Percentiles rank a stretch among this genome's conserved stretches.
Conservation (phyloP, 2,329 filamentous ascomycete genomes). For the Calonectria leucothoes region DNA sequence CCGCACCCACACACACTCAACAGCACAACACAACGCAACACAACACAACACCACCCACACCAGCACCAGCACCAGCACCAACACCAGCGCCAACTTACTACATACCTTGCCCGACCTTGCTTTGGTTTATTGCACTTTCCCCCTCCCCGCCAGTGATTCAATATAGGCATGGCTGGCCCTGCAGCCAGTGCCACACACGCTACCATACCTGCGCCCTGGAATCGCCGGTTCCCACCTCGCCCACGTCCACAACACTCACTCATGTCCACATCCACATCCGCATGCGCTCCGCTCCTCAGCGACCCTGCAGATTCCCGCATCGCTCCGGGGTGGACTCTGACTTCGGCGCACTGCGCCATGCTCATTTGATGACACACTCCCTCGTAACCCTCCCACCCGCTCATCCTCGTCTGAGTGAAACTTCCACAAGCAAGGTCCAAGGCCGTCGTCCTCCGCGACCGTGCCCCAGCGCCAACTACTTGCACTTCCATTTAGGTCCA, state of each 20-base stretch:
- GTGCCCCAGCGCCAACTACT: slow-evolving; percentile 22
- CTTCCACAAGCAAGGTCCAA: slow-evolving; percentile 21
- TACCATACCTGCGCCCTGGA: slow-evolving; percentile 21
- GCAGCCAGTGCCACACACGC: slow-evolving; percentile 19
- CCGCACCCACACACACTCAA: slow-evolving; percentile 18
- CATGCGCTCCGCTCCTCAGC: slow-evolving; percentile 13
- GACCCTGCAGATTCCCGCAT: slow-evolving; percentile 26
- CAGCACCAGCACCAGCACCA: neutral
- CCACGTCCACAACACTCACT: slow-evolving; percentile 7
- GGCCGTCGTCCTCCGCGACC: slow-evolving; percentile 17
- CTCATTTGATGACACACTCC: slow-evolving; percentile 29
- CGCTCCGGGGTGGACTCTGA: slow-evolving; percentile 16
- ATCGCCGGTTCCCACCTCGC: slow-evolving; percentile 21
- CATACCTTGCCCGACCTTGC: slow-evolving; percentile 11
- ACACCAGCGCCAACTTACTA: slow-evolving; percentile 22
- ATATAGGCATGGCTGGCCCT: slow-evolving; percentile 26
- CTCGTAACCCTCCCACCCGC: slow-evolving; percentile 9
- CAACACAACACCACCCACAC: slow-evolving; percentile 15
- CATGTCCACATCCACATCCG: slow-evolving; percentile 10
- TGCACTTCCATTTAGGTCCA: slow-evolving; percentile 19
- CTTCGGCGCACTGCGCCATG: slow-evolving; percentile 35
- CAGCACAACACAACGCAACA: slow-evolving; percentile 3
- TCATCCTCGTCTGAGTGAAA: slow-evolving; percentile 35
- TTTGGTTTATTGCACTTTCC: neutral
- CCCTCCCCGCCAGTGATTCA: neutral